Evolutionary conservation across 805 yeast genomes (phyloP), one percentile per base, ranked within the genome.

Genomic region (Torulaspora maleeae): DNA sequence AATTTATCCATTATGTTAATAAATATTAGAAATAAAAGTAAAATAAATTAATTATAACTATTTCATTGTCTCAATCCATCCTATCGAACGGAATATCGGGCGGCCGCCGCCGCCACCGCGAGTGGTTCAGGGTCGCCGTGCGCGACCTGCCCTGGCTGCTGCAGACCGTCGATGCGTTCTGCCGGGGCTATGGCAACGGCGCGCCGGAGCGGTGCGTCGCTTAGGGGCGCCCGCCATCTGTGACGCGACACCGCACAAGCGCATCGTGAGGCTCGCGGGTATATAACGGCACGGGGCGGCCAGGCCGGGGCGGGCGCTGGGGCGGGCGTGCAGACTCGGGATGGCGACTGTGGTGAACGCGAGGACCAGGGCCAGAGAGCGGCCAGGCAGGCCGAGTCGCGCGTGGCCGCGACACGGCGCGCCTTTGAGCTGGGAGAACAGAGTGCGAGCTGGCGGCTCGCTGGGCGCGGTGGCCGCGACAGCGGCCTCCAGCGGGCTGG

Each of bases 121-220:
- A 61, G 41, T 60, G 66, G 64, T 55, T 57, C 27, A 43, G 52
- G 32, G 51, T 63, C 5, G 61, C 64, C 5, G 51, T 59, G 2
- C 22, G 27, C 6, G 60, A 62, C 10, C 47, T 63, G 30, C 47
- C 47, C 12, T 41, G 42, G 40, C 20, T 48, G n/a, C 32, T 44
- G 8, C 27, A 13, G 16, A 41, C 41, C 11, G 34, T 48, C 9
- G 51, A 48, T 19, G 10, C 24, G 9, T 34, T 44, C 19, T 48
- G 51, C 30, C 34, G 19, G 10, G 40, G 37, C 17, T 17, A 29
- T 29, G 33, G 33, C 33, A 29, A 29, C 33, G 8, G 25, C 25
- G 5, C 4, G 33, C 16, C 15, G 10, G 15, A 16, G 15, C 33
- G 33, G 17, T 6, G 27, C 33, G 41, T 38, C 35, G 35, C 41